Evolutionary conservation across 164 flowering plant species (phyloP).

Genomic region (Pachysandra terminalis): DNA sequence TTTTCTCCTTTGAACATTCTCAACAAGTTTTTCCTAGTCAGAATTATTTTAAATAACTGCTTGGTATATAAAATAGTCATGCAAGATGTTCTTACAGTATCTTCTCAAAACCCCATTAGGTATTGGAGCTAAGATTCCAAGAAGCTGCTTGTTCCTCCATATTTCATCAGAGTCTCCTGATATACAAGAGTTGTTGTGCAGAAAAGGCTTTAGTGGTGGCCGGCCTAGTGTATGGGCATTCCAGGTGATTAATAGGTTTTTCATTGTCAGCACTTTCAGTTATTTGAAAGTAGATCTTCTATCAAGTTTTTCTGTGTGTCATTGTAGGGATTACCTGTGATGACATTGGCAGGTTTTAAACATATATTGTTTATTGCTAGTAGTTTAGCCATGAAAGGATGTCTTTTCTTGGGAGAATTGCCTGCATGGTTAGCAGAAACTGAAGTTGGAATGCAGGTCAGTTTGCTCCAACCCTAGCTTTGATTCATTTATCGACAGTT

Average conservation of each 20-base stretch:
- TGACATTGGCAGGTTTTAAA: constrained; percentile 51
- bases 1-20: background rate
- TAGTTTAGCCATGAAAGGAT: constrained; percentile 66
- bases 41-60: background rate
- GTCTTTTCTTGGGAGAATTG: constrained; percentile 68
- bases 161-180: constrained; percentile 55
- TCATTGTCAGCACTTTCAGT: background rate
- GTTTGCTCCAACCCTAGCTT: constrained; percentile 7
- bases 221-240: constrained; percentile 77
- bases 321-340: constrained; percentile 70
- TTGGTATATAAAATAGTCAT: background rate
- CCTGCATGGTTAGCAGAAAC: constrained; percentile 60
- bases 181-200: constrained; percentile 33
- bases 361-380: constrained; percentile 50
- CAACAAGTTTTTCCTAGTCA: background rate
- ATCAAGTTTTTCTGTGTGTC: background rate
- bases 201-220: constrained; percentile 64
- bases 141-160: constrained; percentile 57
- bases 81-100: background rate
- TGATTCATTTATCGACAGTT: background rate
- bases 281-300: no score
- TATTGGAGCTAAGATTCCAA: constrained; percentile 73
- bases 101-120: constrained; percentile 28
- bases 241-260: constrained; percentile 51
- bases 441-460: constrained; percentile 43